These are phyloP conservation scores for Ricinus communis DNA, from an alignment of 345 rosid species.

Conservation along the genomic window DNA sequence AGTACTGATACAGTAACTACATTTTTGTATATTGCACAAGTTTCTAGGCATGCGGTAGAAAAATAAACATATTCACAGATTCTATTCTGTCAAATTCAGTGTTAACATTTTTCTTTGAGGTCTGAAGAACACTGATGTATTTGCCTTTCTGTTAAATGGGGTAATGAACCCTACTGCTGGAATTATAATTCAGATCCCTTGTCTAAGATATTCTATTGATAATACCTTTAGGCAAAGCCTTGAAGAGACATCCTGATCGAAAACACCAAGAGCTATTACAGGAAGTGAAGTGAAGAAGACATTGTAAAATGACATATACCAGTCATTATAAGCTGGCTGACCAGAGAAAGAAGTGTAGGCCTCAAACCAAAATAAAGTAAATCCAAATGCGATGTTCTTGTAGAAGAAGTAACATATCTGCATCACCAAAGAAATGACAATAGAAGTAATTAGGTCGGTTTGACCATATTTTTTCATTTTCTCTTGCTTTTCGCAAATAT, in stretches of 20 bases:
- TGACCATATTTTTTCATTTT: too few species aligned
- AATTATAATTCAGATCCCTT: background rate
- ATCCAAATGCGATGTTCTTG: constrained; percentile 88
- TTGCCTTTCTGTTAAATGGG: background rate
- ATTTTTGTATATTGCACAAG: too few species aligned
- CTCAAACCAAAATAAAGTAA: constrained; percentile 93
- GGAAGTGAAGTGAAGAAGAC: constrained; percentile 98
- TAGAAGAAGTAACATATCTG: constrained; percentile 98
- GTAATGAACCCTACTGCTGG: background rate
- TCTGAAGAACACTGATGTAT: too few species aligned
- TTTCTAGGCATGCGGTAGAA: too few species aligned
- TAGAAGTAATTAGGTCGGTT: too few species aligned
- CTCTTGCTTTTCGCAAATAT: too few species aligned
- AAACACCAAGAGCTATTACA: constrained; percentile 90
- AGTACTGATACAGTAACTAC: too few species aligned
- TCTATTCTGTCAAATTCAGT: too few species aligned
- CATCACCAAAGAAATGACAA: constrained; percentile 22
- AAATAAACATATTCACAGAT: too few species aligned
- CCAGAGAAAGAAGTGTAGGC: constrained; percentile 92
- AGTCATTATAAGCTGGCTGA: constrained; percentile 87
- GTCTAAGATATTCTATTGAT: background rate
- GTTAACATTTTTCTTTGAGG: too few species aligned
- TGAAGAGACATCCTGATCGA: constrained; percentile 94
- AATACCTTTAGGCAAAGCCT: constrained; percentile 82
- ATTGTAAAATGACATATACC: constrained; percentile 91